Evolutionary conservation across 225 moss, liverwort and hornwort genomes (phyloP), one percentile per base, ranked within the genome.

Genomic region (Pseudisothecium myosuroides): DNA sequence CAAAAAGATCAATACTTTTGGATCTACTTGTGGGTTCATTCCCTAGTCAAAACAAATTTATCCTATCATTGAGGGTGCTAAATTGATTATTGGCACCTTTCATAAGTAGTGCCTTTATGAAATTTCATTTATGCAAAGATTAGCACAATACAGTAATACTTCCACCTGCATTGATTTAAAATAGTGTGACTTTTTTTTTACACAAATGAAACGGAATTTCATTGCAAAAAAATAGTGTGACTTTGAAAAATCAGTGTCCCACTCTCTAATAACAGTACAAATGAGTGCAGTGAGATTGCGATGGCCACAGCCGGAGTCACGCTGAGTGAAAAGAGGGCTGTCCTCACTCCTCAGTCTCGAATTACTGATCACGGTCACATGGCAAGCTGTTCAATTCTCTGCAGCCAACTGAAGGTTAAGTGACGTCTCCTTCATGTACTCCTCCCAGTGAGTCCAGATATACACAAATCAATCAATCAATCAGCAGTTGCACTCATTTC

Each of bases 401-500:
- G 81, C 41, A 16, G 78, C 36, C 1, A 55, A 77, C 37, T 37
- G 55, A 37, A 56, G 56, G 71, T 41, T 71, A n/a, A n/a, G n/a
- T n/a, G n/a, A 16, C 4, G 12, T 72, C 49, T 1, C 7, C 26
- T 16, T 17, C 27, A 6, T 27, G 75, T 28, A 29, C 16, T 60
- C 43, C 78, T 13, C n/a, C n/a, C n/a, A n/a, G n/a, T n/a, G n/a
- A 17, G 43, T 49, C 56, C n/a, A 16, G 79, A 58, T 37, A 26
- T 69, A 39, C 34, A 39, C 80, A 89, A 78, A 89, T 87, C 84
- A 85, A 87, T 91, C 89, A 87, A n/a, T 65, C 12, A 34, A 45
- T 72, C 6, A 0, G 36, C 24, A 1, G 86, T 87, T 24, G 1
- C 43, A 8, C 74, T 87, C 84, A 55, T 75, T 61, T 54, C 83